These are phyloP conservation scores for Sisymbrium altissimum DNA, from an alignment of 345 rosid genomes.

Conservation along the genomic window DNA sequence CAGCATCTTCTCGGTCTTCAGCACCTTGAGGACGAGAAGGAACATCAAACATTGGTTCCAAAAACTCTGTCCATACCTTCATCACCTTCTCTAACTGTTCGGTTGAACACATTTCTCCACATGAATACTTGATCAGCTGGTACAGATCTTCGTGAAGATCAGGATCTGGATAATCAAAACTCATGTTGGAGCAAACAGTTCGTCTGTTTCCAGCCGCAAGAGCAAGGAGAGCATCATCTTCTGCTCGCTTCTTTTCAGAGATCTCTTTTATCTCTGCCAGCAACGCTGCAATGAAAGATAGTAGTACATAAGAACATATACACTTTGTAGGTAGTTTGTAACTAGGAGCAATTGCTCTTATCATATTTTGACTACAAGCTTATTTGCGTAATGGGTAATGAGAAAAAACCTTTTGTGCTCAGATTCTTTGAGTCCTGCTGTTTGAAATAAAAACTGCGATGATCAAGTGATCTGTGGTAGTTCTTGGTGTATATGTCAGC, in stretches of 20 bases:
- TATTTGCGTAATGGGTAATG: background rate
- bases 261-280: conserved; percentile 90
- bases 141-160: conserved; percentile 89
- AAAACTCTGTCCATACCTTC: conserved; percentile 90
- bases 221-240: conserved; percentile 78
- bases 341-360: background rate
- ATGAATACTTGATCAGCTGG: conserved; percentile 90
- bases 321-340: background rate
- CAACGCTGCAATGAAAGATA: conserved; percentile 55
- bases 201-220: conserved; percentile 82
- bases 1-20: conserved; percentile 77
- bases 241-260: conserved; percentile 70
- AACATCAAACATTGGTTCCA: conserved; percentile 83
- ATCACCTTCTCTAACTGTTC: conserved; percentile 87
- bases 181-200: conserved; percentile 60
- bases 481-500: conserved; percentile 92
- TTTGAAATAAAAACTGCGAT: conserved; percentile 96
- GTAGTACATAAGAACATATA: background rate
- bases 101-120: conserved; percentile 86
- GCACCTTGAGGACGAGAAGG: conserved; percentile 82
- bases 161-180: conserved; percentile 72
- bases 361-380: background rate
- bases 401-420: conserved; percentile 75
- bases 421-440: conserved; percentile 94
- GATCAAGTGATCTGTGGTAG: conserved; percentile 95